These are phyloP conservation scores for Naegleria lovaniensis DNA, from an alignment of 208 protist species.

Conservation along the genomic window DNA sequence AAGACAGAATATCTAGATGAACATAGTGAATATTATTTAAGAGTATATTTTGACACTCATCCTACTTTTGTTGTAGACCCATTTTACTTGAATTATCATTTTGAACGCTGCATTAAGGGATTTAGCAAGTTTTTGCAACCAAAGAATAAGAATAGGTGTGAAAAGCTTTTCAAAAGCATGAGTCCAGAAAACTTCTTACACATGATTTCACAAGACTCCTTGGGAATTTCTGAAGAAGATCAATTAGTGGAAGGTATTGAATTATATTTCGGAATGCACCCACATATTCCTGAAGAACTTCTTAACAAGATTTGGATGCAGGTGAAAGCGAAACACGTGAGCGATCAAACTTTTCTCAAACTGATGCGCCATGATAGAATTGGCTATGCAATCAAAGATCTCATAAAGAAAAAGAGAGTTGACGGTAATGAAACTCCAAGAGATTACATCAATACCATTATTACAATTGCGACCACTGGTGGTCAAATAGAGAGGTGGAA, in stretches of 20 bases:
- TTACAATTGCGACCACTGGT: neutral
- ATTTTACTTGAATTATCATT: neutral
- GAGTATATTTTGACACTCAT: neutral
- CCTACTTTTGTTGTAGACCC: neutral
- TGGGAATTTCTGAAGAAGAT: neutral
- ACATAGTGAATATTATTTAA: neutral
- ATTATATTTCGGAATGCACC: neutral
- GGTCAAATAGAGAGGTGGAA: neutral
- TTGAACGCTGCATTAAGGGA: neutral
- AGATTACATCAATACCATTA: neutral
- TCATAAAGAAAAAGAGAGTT: neutral
- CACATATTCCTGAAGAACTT: neutral
- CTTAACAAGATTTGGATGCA: neutral
- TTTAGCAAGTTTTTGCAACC: neutral
- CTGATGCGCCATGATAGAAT: neutral
- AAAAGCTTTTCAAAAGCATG: neutral
- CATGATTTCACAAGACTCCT: neutral
- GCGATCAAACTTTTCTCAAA: neutral
- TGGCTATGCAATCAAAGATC: neutral
- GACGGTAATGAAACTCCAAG: neutral
- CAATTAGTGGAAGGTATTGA: neutral
- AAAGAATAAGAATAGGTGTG: neutral
- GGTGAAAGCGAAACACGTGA: neutral
- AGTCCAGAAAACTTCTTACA: neutral
- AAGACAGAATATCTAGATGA: neutral